Evolutionary conservation across 495 filamentous ascomycete genomes (phyloP), one percentile per base, ranked within the genome.

Genomic region (Sporormia fimetaria): DNA sequence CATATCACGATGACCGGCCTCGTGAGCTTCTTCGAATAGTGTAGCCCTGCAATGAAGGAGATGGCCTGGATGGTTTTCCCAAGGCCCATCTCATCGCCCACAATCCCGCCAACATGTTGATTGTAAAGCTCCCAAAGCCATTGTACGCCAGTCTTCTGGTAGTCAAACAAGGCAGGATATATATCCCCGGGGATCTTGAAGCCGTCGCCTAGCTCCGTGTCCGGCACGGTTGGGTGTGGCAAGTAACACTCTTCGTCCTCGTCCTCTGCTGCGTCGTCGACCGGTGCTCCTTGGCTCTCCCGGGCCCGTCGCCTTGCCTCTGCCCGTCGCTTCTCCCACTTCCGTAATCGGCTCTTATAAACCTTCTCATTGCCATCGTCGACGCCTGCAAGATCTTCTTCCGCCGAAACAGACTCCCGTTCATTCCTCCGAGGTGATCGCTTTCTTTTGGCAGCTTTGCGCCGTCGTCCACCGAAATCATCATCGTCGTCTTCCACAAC

Each of bases 71-170:
- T 83, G 0, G 90, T 98, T 61, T 98, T 98, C 8, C 90, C 90
- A 10, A 96, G 68, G 0, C 90, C 90, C 90, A 98, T 98, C 65
- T 98, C 90, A 51, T 98, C 90, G 5, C 87, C 90, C 33, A 98
- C 71, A 40, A 98, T 98, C 10, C 90, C 90, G 16, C 90, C 90
- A 20, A 93, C 85, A 47, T 80, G 70, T 57, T 94, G 83, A 28
- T 75, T 67, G 57, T 94, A 87, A 11, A 98, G 64, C 60, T 98
- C 87, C 63, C 84, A 86, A n/a, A 98, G 69, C 90, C 90, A 98
- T 55, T 92, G 81, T 2, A 96, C 86, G 10, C 87, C 83, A 1
- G 84, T 92, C 55, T 88, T 92, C 50, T 98, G 90, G 50, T 96
- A 98, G 52, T 88, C 80, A 54, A 95, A 98, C 0, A 98, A 67